Conservation (phyloP, 768 basidiomycete genomes). For the Boletus rubescentipes region DNA sequence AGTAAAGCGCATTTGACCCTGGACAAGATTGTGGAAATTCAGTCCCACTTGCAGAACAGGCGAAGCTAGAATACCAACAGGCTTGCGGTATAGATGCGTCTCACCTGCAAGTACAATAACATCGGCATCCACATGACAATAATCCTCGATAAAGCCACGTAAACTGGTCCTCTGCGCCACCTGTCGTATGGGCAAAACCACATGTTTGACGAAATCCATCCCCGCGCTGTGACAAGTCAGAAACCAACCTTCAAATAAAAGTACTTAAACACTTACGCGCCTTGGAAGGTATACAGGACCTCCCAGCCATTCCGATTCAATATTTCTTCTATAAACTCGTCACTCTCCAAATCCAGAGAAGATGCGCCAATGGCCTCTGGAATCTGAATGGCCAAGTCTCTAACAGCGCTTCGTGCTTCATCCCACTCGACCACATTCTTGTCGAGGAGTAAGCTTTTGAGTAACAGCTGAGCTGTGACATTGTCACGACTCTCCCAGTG, state of each 20-base stretch:
- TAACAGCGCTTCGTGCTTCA: slow-evolving; percentile 26
- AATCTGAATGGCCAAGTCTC: slow-evolving; percentile 15
- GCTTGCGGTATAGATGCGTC: slow-evolving; percentile 33
- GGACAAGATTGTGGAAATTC: not conserved
- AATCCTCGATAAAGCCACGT: slow-evolving; percentile 41
- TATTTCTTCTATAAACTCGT: slow-evolving; percentile 30
- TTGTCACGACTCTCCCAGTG: slow-evolving; percentile 11
- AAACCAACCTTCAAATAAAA: not conserved
- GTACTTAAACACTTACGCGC: slow-evolving; percentile 35
- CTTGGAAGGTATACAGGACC: slow-evolving; percentile 39
- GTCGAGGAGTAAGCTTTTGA: slow-evolving; percentile 21
- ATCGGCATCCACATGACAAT: slow-evolving; percentile 29
- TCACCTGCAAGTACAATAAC: slow-evolving; percentile 41
- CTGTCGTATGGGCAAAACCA: slow-evolving; percentile 35
- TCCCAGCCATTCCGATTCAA: slow-evolving; percentile 38
- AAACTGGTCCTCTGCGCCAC: slow-evolving; percentile 34
- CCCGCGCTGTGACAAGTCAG: slow-evolving; percentile 29
- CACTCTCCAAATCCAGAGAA: slow-evolving; percentile 18
- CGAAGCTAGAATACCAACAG: slow-evolving; percentile 14
- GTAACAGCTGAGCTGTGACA: slow-evolving; percentile 9
- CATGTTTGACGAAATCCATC: slow-evolving; percentile 41
- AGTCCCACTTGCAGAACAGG: not conserved
- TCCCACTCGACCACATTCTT: slow-evolving; percentile 30
- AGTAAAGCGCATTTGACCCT: slow-evolving; percentile 30
- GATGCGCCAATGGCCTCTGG: slow-evolving; percentile 10